A percentile compares a stretch with the other conserved stretches of the same genome.
phyloP scores from a whole-genome alignment of 208 protist genomes.

The Trypanosomatidae sp. region DNA sequence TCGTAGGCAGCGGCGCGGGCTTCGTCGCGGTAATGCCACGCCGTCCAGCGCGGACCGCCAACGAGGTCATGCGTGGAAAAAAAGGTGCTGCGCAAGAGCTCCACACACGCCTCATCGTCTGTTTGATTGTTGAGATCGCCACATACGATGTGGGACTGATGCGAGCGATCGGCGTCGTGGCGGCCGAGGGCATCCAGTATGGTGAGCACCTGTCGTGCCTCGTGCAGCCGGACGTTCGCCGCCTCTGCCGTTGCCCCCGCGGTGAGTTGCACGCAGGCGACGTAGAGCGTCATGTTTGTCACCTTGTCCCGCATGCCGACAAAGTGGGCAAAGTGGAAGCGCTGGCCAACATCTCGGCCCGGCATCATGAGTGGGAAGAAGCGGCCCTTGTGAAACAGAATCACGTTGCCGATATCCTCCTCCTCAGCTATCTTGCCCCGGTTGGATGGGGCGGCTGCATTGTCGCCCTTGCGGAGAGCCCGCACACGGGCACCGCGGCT shows the following conservation, averaged over 20 bases:
- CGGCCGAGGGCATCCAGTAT: slow-evolving; percentile 59
- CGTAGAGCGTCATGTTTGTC: slow-evolving; percentile 77
- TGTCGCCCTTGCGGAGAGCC: slow-evolving; percentile 54
- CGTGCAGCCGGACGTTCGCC: slow-evolving; percentile 45
- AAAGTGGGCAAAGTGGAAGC: slow-evolving; percentile 80
- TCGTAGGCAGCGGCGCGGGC: slow-evolving; percentile 24
- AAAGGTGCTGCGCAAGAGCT: slow-evolving; percentile 55
- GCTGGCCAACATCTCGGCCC: slow-evolving; percentile 53
- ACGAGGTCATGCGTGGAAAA: slow-evolving; percentile 86
- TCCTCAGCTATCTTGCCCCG: slow-evolving; percentile 43
- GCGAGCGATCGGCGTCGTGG: slow-evolving; percentile 66
- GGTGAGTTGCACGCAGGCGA: slow-evolving; percentile 78
- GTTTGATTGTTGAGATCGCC: slow-evolving; percentile 79
- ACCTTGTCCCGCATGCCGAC: slow-evolving; percentile 74
- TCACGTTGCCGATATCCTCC: slow-evolving; percentile 87
- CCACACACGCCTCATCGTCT: slow-evolving; percentile 79
- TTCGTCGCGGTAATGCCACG: slow-evolving; percentile 66
- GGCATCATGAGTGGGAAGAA: slow-evolving; percentile 83
- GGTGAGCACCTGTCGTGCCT: slow-evolving; percentile 60
- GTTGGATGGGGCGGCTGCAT: slow-evolving; percentile 32
- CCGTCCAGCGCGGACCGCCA: slow-evolving; percentile 82
- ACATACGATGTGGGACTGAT: slow-evolving; percentile 61
- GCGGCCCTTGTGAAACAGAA: slow-evolving; percentile 86
- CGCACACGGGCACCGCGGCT: slow-evolving; percentile 64
- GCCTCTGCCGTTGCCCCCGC: slow-evolving; percentile 59